phyloP scores from a whole-genome alignment of 2,329 filamentous ascomycete genomes.

The Venturia oleaginea region DNA sequence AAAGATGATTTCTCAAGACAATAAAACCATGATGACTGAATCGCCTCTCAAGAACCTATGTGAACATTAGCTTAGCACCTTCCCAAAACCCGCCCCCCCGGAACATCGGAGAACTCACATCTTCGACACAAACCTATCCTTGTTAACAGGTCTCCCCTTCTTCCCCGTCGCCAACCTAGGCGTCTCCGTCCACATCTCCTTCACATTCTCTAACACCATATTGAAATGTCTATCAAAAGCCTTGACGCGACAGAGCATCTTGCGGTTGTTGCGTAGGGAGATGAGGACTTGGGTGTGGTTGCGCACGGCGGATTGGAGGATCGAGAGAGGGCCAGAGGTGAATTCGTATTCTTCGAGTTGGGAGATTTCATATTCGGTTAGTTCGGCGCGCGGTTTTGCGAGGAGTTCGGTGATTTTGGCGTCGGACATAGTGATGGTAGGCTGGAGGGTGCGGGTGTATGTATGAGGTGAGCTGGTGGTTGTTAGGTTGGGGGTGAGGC shows the following conservation, averaged over 20 bases:
- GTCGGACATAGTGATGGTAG: slow-evolving; percentile 26
- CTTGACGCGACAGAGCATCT: slow-evolving; percentile 93
- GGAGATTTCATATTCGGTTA: slow-evolving; percentile 89
- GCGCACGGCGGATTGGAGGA: slow-evolving; percentile 93
- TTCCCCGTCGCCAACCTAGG: slow-evolving; percentile 74
- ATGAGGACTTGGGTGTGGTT: slow-evolving; percentile 94
- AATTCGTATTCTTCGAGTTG: slow-evolving; percentile 74
- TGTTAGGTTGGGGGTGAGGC: background rate
- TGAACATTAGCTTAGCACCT: slow-evolving; percentile 15
- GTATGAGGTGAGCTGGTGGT: background rate
- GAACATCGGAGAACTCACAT: slow-evolving; percentile 51
- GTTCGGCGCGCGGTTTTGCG: slow-evolving; percentile 77
- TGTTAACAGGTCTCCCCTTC: slow-evolving; percentile 86
- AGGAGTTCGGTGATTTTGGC: slow-evolving; percentile 58
- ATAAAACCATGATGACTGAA: slow-evolving; percentile 75
- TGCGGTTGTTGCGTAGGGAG: slow-evolving; percentile 95
- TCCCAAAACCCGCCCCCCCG: background rate
- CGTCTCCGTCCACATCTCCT: slow-evolving; percentile 99
- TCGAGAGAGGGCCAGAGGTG: slow-evolving; percentile 73
- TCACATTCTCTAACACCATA: slow-evolving; percentile 95
- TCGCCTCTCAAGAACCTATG: slow-evolving; percentile 75
- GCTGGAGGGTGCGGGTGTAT: background rate
- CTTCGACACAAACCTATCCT: slow-evolving; percentile 97
- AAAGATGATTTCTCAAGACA: slow-evolving; percentile 51
- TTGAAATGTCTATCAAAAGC: slow-evolving; percentile 98